Evolutionary conservation across 1,284 basidiomycete genomes (phyloP).

Genomic region (Apiotrichum siamense): DNA sequence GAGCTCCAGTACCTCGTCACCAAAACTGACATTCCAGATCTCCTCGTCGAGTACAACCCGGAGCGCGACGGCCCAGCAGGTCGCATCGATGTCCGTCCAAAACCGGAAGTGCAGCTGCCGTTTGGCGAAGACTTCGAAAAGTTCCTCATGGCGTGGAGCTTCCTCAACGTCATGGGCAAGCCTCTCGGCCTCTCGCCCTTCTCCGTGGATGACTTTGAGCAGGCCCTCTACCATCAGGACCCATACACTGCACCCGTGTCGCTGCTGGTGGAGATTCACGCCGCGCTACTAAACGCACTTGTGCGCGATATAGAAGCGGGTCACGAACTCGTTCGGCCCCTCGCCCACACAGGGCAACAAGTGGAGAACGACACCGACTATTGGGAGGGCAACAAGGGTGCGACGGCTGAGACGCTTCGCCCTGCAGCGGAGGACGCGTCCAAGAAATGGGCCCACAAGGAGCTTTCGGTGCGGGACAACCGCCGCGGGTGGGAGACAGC

Average conservation of each 20-base stretch:
- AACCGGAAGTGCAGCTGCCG: slow-evolving; percentile 60
- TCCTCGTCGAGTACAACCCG: slow-evolving; percentile 69
- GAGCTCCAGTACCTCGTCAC: slow-evolving; percentile 17
- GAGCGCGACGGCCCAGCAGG: slow-evolving; percentile 53
- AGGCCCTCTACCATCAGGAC: slow-evolving; percentile 70
- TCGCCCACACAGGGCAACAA: slow-evolving; percentile 26
- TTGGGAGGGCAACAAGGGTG: slow-evolving; percentile 45
- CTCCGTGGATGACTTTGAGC: slow-evolving; percentile 88
- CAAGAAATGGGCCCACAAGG: slow-evolving; percentile 31
- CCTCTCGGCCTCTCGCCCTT: slow-evolving; percentile 84
- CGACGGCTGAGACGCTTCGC: slow-evolving; percentile 41
- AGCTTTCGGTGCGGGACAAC: slow-evolving; percentile 32
- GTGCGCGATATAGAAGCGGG: slow-evolving; percentile 57
- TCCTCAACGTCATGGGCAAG: slow-evolving; percentile 86
- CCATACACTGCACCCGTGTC: slow-evolving; percentile 61
- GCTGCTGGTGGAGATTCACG: slow-evolving; percentile 82
- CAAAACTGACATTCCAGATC: slow-evolving; percentile 53
- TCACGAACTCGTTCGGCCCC: slow-evolving; percentile 26
- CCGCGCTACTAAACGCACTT: slow-evolving; percentile 78
- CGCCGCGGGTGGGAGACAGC: slow-evolving; percentile 65
- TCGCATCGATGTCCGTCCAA: slow-evolving; percentile 55
- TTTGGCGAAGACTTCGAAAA: slow-evolving; percentile 76
- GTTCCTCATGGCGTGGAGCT: slow-evolving; percentile 86
- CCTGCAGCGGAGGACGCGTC: slow-evolving; percentile 29
- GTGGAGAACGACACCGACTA: slow-evolving; percentile 40